Evolutionary conservation across 345 rosid species (phyloP).

Genomic region (Citrus reticulata): DNA sequence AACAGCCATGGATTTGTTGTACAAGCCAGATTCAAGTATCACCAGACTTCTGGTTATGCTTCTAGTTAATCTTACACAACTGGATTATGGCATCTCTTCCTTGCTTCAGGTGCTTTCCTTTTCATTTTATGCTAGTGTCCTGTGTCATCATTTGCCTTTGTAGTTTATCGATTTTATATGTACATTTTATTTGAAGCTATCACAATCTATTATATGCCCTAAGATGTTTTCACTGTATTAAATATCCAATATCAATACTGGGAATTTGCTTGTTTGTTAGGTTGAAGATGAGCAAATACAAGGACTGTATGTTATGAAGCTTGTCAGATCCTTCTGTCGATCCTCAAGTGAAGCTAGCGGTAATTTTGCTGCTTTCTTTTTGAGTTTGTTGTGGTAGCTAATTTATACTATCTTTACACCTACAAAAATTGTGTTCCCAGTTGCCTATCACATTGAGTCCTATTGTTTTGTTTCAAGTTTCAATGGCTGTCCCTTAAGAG

Average conservation of each 20-base stretch:
- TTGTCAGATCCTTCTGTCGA: slow-evolving; percentile 85
- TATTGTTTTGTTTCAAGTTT: neutral
- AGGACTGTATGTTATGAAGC: slow-evolving; percentile 78
- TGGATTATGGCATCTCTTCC: slow-evolving; percentile 70
- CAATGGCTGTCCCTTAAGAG: neutral
- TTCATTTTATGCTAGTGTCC: neutral
- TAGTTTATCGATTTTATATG: neutral
- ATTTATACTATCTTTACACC: neutral
- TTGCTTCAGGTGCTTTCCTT: slow-evolving; percentile 72
- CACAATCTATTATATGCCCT: neutral
- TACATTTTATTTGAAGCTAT: neutral
- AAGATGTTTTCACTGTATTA: neutral
- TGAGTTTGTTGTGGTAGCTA: neutral
- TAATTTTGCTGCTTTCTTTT: slow-evolving; percentile 23
- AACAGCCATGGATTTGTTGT: slow-evolving; percentile 67
- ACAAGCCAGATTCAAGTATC: slow-evolving; percentile 59
- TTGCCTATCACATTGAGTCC: neutral
- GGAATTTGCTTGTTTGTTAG: slow-evolving; percentile 36
- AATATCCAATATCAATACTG: neutral
- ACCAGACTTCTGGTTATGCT: slow-evolving; percentile 76
- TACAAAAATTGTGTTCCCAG: neutral
- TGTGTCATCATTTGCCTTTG: neutral
- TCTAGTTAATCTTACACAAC: slow-evolving; percentile 79
- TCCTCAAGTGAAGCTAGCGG: slow-evolving; percentile 52
- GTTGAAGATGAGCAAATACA: slow-evolving; percentile 67